These are phyloP conservation scores for Rosa lucieae DNA, from an alignment of 306 rosid species.

Conservation along the genomic window DNA sequence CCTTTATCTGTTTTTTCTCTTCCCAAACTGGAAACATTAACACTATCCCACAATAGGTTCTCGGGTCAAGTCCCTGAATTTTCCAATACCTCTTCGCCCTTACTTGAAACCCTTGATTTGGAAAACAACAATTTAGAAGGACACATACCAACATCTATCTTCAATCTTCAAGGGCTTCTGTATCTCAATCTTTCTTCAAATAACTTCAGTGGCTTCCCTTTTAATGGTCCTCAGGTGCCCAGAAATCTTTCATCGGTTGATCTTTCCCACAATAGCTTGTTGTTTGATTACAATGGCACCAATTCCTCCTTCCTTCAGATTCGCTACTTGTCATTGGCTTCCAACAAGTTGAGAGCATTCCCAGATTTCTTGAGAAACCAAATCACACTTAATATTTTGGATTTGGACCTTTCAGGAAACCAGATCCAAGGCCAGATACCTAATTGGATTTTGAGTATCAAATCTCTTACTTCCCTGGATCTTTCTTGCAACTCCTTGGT, in stretches of 20 bases:
- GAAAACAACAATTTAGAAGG: constrained; percentile 45
- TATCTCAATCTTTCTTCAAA: constrained; percentile 20
- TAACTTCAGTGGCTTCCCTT: constrained; percentile 9
- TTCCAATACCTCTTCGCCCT: constrained; percentile 18
- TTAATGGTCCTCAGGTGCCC: not conserved
- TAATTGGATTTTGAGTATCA: constrained; percentile 13
- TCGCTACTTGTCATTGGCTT: too few relatives aligned
- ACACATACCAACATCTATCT: constrained; percentile 26
- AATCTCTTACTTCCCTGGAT: not conserved
- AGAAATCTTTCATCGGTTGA: constrained; percentile 2
- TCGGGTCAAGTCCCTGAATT: constrained; percentile 13
- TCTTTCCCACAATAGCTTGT: constrained; percentile 27
- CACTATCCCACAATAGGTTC: constrained; percentile 15
- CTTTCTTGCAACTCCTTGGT: too few relatives aligned
- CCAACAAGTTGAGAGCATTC: too few relatives aligned
- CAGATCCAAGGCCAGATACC: constrained; percentile 18
- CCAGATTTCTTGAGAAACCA: too few relatives aligned
- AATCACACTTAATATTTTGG: not conserved
- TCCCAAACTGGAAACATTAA: not conserved
- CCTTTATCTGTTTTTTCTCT: constrained; percentile 19
- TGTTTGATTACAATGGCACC: not conserved
- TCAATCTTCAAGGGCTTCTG: constrained; percentile 2
- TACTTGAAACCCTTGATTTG: constrained; percentile 29
- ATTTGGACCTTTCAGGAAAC: constrained; percentile 33
- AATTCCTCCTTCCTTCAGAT: constrained; percentile 13